Evolutionary conservation across 345 rosid species (phyloP).

Genomic region (Eucalyptus curtisii): DNA sequence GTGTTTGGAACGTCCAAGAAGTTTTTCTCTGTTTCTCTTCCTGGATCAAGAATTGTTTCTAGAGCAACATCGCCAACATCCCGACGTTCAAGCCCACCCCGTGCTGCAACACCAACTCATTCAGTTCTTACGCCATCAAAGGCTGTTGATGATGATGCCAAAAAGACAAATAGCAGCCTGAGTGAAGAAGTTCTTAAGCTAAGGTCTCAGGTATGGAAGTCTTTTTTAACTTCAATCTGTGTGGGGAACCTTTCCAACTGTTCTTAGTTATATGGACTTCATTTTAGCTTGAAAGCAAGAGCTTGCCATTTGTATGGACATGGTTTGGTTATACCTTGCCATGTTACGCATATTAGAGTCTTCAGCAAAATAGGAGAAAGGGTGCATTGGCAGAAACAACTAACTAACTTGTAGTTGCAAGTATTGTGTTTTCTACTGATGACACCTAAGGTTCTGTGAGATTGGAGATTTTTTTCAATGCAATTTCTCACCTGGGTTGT

Average conservation of each 20-base stretch:
- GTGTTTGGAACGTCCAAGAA: conserved; percentile 65
- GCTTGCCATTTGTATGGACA: neutral
- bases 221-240: neutral
- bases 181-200: conserved; percentile 51
- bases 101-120: conserved; percentile 65
- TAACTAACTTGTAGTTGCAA: neutral
- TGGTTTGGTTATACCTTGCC: neutral
- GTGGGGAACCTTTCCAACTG: neutral
- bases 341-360: neutral
- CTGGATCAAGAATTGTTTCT: conserved; percentile 72
- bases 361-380: neutral
- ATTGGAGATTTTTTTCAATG: neutral
- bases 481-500: neutral
- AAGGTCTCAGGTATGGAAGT: conserved; percentile 44
- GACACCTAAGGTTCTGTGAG: neutral
- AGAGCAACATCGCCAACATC: conserved; percentile 84
- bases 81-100: conserved; percentile 64
- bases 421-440: neutral
- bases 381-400: neutral
- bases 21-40: conserved; percentile 68
- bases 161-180: conserved; percentile 38
- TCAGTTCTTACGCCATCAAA: conserved; percentile 40
- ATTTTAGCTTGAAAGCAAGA: neutral
- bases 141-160: conserved; percentile 37
- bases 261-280: neutral